Base-by-base conservation (phyloP, 1,139 yeast species). In the Torulaspora pretoriensis region DNA sequence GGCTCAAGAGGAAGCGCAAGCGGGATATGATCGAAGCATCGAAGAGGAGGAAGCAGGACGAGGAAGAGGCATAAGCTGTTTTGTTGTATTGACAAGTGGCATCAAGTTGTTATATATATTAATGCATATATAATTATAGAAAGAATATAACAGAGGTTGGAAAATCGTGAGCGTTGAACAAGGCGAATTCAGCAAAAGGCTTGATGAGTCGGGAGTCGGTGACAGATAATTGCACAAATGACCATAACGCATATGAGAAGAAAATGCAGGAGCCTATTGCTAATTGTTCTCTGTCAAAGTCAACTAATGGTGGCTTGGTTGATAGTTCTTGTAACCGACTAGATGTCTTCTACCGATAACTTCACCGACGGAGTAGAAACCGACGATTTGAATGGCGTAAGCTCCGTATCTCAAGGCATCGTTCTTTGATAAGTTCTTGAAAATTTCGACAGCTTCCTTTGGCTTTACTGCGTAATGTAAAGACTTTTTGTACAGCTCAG, bases 341-440 rank as follows among this genome's bases (percentile, higher is more conserved):
- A 89, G 61, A 64, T 83, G 75, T 77, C 98, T 86, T 78, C 98
- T 89, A 64, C 99, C 99, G 64, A 92, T 78, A 58, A 90, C 81
- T 77, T 92, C 98, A 65, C 99, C 99, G 42, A 92, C 75, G 25
- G 97, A 82, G 71, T 89, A 92, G 69, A 89, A 78, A 53, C 97
- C 99, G 56, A 87, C 74, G 52, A 92, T 72, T 71, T 92, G 98
- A 57, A 89, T 73, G 57, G 83, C 81, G 68, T 80, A 81, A 45
- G 90, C 82, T 58, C 84, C 83, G 64, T 77, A 87, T 71, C 79
- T 81, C 61, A 80, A 70, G 54, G 74, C 75, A 60, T 74, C 75
- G 55, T 78, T 81, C 69, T 77, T 81, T 53, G 64, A 61, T 56
- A 84, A 72, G 59, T 71, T 67, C 68, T 78, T 73, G 47, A 72